Evolutionary conservation across 2,329 filamentous ascomycete species (phyloP), one percentile per base, ranked within the genome.

Genomic region (Cercospora sojina): DNA sequence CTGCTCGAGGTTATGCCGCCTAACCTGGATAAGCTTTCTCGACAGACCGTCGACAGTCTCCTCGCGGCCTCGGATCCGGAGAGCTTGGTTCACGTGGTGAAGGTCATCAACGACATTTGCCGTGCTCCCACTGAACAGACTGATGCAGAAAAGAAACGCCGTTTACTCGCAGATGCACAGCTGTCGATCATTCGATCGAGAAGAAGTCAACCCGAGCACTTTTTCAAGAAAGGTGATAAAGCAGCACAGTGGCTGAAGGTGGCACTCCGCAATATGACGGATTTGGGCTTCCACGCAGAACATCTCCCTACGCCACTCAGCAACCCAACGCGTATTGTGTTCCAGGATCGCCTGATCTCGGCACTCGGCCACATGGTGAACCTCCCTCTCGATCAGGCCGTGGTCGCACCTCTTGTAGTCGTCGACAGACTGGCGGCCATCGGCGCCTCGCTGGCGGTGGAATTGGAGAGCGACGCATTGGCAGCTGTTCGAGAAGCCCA

Each of bases 11-110:
- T 87, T 59, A 91, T 91, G 1, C 85, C 85, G 1, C 88, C 92
- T 71, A 91, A 90, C 75, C 95, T 98, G 74, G 95, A 98, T 75
- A 89, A 91, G 69, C 84, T 90, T 65, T 96, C 93, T 0, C 95
- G 91, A 76, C 90, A 90, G 79, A 94, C 92, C 0, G 81, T 97
- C 1, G 92, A 96, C 72, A 89, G 86, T 69, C 82, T 95, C 2
- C 79, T 96, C 4, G 83, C 87, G 61, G 84, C 85, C 51, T 85
- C 87, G 8, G 85, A 86, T 66, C 73, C 79, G n/a, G 76, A 80
- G 27, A 79, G 80, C 8, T 70, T 87, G 25, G 79, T 82, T 3
- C 77, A 84, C 20, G 86, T 89, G 35, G 82, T 88, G 23, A 62
- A 64, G 18, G 76, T 85, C 10, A 77, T 87, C 35, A 79, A 81